These are phyloP conservation scores for Fusarium kyushuense DNA, from an alignment of 2,329 filamentous ascomycete species.

Conservation along the genomic window DNA sequence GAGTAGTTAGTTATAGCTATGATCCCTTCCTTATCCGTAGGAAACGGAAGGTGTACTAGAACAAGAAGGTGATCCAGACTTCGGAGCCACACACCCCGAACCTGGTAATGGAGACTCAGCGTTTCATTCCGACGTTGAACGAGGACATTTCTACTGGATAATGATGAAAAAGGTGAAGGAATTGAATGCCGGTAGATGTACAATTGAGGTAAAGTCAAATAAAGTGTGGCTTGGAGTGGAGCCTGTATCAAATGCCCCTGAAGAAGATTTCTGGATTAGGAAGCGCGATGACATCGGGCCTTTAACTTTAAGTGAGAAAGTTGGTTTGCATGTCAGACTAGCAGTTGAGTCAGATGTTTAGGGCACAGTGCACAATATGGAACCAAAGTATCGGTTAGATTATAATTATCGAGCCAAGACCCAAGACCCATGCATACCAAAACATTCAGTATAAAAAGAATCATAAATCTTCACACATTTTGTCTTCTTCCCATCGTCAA, in stretches of 20 bases:
- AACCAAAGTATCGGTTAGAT: constrained; percentile 1
- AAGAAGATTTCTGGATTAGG: neutral
- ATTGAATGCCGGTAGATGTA: too few relatives aligned
- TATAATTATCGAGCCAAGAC: neutral
- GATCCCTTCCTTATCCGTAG: constrained; percentile 18
- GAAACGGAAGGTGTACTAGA: constrained; percentile 9
- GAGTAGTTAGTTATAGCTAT: neutral
- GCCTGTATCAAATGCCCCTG: neutral
- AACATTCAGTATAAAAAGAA: constrained; percentile 12
- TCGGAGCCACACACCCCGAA: constrained; percentile 15
- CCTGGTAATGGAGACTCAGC: constrained; percentile 10
- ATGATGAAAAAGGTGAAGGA: neutral
- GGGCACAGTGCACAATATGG: too few relatives aligned
- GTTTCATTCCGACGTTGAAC: neutral
- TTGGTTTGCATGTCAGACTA: neutral
- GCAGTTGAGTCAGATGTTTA: neutral
- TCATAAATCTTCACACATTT: neutral
- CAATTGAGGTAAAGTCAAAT: constrained; percentile 2
- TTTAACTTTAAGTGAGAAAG: too few relatives aligned
- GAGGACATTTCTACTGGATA: neutral
- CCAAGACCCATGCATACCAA: too few relatives aligned
- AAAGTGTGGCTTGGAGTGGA: constrained; percentile 8
- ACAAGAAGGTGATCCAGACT: constrained; percentile 19
- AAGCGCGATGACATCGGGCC: neutral
- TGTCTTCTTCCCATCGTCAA: neutral